phyloP scores from a whole-genome alignment of 1,139 yeast species.

The Blastobotrys proliferans region DNA sequence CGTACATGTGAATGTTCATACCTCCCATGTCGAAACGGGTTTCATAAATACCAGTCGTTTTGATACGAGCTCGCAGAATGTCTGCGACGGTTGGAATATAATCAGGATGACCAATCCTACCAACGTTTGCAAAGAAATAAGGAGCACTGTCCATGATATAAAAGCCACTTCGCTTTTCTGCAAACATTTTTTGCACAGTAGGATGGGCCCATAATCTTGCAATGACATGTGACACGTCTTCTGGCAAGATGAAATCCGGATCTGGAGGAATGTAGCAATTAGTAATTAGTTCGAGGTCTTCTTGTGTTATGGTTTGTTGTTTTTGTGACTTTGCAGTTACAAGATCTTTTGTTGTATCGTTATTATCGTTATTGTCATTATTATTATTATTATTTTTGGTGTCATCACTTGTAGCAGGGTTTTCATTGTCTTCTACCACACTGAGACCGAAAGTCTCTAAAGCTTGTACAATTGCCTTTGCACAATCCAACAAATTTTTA shows the following conservation, averaged over 20 bases:
- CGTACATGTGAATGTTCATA: conserved; percentile 75
- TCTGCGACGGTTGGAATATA: conserved; percentile 75
- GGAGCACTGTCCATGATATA: conserved; percentile 84
- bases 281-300: conserved; percentile 24
- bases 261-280: conserved; percentile 30
- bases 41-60: conserved; percentile 90
- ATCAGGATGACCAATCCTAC: conserved; percentile 54
- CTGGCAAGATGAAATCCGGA: conserved; percentile 30
- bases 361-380: not conserved
- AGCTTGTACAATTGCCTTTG: conserved; percentile 56
- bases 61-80: conserved; percentile 80
- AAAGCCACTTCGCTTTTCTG: conserved; percentile 64
- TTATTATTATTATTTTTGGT: conserved; percentile 7
- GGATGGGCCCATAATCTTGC: conserved; percentile 52
- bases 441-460: conserved; percentile 33
- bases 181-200: conserved; percentile 54
- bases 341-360: not conserved
- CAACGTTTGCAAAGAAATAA: conserved; percentile 68
- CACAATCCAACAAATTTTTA: conserved; percentile 61
- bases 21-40: conserved; percentile 74
- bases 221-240: conserved; percentile 28
- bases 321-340: not conserved
- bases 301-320: conserved; percentile 12
- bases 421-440: conserved; percentile 13
- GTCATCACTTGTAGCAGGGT: conserved; percentile 7